These are phyloP conservation scores for Globisporangium mamillatum DNA, from an alignment of 352 stramenopile genomes.

Conservation along the genomic window DNA sequence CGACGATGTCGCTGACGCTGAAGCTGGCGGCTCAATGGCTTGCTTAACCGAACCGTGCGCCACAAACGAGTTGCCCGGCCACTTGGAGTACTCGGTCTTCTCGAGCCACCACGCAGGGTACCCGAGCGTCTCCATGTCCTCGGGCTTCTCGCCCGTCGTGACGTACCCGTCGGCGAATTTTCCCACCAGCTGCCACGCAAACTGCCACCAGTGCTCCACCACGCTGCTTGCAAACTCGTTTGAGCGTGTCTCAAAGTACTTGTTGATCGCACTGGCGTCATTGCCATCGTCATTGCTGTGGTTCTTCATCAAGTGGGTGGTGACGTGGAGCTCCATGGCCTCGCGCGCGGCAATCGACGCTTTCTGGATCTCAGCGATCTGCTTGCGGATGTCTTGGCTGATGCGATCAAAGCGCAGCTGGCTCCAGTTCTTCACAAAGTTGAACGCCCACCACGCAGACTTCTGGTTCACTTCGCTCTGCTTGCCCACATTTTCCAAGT, in stretches of 20 bases:
- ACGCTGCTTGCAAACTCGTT: conserved; percentile 45
- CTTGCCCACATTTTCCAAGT: conserved; percentile 38
- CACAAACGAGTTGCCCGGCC: conserved; percentile 41
- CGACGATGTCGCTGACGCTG: conserved; percentile 3
- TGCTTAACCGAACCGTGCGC: conserved; percentile 23
- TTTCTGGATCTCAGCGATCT: conserved; percentile 30
- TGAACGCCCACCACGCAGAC: conserved; percentile 70
- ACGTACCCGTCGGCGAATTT: conserved; percentile 62
- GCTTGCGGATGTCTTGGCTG: conserved; percentile 34
- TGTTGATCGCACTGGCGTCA: conserved; percentile 15
- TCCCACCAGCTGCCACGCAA: conserved; percentile 46
- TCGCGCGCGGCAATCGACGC: conserved; percentile 30
- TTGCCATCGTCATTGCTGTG: background rate
- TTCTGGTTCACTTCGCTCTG: conserved; percentile 45
- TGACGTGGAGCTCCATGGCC: conserved; percentile 27
- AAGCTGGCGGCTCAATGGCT: conserved; percentile 5
- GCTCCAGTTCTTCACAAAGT: conserved; percentile 78
- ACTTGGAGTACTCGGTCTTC: conserved; percentile 37
- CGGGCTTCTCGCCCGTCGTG: conserved; percentile 40
- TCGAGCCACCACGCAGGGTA: conserved; percentile 53
- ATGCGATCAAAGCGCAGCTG: conserved; percentile 60
- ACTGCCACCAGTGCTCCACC: conserved; percentile 48
- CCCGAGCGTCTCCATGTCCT: conserved; percentile 39
- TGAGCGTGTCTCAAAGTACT: conserved; percentile 26
- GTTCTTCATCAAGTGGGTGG: conserved; percentile 13